Percentiles rank a stretch among this genome's conserved stretches.
phyloP scores from a whole-genome alignment of 805 yeast species.

The Saturnispora saitoi region DNA sequence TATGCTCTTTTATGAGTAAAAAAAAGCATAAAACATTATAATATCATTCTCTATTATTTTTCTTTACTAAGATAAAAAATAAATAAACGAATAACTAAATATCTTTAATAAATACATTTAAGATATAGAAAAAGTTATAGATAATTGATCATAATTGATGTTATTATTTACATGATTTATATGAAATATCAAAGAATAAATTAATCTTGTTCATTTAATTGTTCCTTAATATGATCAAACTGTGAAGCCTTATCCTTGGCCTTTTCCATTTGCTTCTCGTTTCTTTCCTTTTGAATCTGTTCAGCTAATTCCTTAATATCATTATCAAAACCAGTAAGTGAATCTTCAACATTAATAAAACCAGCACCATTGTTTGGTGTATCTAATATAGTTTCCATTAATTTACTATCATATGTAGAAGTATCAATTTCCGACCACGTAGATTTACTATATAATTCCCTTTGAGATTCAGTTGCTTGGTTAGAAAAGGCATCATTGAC shows the following conservation, averaged over 20 bases:
- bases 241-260: constrained; percentile 18
- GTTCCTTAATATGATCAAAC: constrained; percentile 3
- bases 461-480: constrained; percentile 5
- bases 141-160: too few relatives aligned
- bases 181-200: not conserved
- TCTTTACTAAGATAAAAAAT: not conserved
- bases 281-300: constrained; percentile 17
- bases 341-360: constrained; percentile 25
- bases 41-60: not conserved
- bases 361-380: constrained; percentile 27
- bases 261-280: constrained; percentile 16
- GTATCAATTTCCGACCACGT: constrained; percentile 13
- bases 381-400: constrained; percentile 26
- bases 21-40: not conserved
- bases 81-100: not conserved
- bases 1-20: not conserved
- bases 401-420: constrained; percentile 20
- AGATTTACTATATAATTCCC: constrained; percentile 11
- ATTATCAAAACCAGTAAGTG: constrained; percentile 22
- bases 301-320: constrained; percentile 21
- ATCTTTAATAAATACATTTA: too few relatives aligned
- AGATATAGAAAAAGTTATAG: too few relatives aligned
- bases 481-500: constrained; percentile 45
- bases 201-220: not conserved
- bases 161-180: not conserved